Evolutionary conservation across 2,329 filamentous ascomycete species (phyloP).

Genomic region (Pseudocercospora eumusae): DNA sequence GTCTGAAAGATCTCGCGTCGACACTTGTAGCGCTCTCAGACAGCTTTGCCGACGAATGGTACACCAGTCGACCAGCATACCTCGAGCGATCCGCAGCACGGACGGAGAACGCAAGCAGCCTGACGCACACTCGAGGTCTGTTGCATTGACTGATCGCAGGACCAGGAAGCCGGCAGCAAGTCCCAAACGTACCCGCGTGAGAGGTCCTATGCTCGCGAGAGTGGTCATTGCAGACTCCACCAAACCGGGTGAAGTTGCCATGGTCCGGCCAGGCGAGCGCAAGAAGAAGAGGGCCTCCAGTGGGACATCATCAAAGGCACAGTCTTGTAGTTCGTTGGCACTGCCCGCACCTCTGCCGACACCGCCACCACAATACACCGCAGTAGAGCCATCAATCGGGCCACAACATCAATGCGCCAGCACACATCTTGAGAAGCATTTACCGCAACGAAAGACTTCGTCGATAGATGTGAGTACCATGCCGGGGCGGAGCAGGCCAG

Average conservation of each 20-base stretch:
- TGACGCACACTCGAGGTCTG: background rate
- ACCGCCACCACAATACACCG: slow-evolving; percentile 16
- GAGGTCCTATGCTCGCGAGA: slow-evolving; percentile 33
- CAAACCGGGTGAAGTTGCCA: slow-evolving; percentile 33
- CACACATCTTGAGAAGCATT: slow-evolving; percentile 9
- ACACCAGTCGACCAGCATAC: background rate
- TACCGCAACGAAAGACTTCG: slow-evolving; percentile 22
- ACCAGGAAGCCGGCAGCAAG: slow-evolving; percentile 2
- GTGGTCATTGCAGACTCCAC: slow-evolving; percentile 36
- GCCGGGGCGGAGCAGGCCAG: background rate
- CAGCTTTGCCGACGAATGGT: slow-evolving; percentile 40
- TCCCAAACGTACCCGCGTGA: slow-evolving; percentile 23
- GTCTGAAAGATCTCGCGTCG: slow-evolving; percentile 49
- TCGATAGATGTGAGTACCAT: slow-evolving; percentile 5
- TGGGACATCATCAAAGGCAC: slow-evolving; percentile 8
- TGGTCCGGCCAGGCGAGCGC: slow-evolving; percentile 33
- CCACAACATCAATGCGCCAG: slow-evolving; percentile 9
- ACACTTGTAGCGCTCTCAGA: slow-evolving; percentile 47
- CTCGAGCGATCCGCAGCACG: background rate
- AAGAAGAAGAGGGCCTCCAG: slow-evolving; percentile 22
- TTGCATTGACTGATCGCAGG: background rate
- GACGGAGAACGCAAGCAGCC: background rate
- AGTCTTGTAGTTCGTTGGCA: slow-evolving; percentile 17
- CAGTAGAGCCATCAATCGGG: background rate
- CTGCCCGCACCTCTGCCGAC: background rate